phyloP scores from a whole-genome alignment of 2,329 filamentous ascomycete genomes.

The Teratosphaeria epicoccoides region DNA sequence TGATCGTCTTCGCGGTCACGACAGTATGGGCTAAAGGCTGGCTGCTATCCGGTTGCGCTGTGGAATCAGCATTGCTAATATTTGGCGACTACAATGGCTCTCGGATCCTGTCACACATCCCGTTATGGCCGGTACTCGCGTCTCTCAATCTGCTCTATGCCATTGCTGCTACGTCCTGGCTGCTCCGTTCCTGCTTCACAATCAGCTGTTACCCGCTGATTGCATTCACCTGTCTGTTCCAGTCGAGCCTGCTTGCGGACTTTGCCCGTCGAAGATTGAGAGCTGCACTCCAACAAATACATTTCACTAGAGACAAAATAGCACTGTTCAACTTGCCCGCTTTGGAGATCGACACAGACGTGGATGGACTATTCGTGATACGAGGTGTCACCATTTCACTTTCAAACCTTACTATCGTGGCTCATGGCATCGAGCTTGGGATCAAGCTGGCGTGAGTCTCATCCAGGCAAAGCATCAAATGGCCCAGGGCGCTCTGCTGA shows the following conservation, averaged over 20 bases:
- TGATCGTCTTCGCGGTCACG: conserved; percentile 8
- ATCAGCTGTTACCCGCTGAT: conserved; percentile 33
- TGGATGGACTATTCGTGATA: conserved; percentile 43
- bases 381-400: conserved; percentile 43
- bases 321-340: conserved; percentile 41
- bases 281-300: conserved; percentile 31
- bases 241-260: conserved; percentile 33
- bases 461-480: neutral
- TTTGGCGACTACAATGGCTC: conserved; percentile 17
- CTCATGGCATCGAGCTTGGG: conserved; percentile 44
- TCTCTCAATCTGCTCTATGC: conserved; percentile 39
- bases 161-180: conserved; percentile 42
- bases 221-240: conserved; percentile 35
- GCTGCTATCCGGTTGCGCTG: conserved; percentile 18
- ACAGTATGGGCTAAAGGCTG: conserved; percentile 17
- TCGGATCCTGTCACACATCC: conserved; percentile 35
- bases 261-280: conserved; percentile 28
- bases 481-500: neutral
- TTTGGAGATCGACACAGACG: conserved; percentile 45
- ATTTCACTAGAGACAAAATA: conserved; percentile 43
- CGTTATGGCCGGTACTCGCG: conserved; percentile 38
- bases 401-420: conserved; percentile 39
- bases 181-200: conserved; percentile 37
- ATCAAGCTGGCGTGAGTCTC: conserved; percentile 2
- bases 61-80: conserved; percentile 17